Percentiles rank a stretch among this genome's conserved stretches.
Evolutionary conservation across 2,329 filamentous ascomycete species (phyloP).

Genomic region (Polytolypa hystricis): DNA sequence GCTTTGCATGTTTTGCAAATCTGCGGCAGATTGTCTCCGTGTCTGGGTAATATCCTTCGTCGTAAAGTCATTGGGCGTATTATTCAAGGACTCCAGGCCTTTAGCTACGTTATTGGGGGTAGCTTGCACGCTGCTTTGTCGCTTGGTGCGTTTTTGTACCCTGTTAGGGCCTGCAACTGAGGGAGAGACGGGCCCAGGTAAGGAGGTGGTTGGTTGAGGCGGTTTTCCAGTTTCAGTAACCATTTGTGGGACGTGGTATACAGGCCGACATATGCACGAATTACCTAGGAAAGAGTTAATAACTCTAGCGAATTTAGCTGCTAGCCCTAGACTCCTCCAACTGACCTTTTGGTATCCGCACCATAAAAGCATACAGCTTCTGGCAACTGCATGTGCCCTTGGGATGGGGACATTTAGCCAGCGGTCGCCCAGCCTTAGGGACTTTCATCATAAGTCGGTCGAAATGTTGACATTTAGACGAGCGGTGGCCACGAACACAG

Average conservation of each 20-base stretch:
- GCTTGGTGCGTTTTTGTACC: conserved; percentile 1
- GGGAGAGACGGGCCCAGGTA: conserved; percentile 12
- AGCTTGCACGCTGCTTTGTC: conserved; percentile 3
- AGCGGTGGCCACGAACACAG: conserved; percentile 38
- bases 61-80: background rate
- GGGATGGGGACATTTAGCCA: conserved; percentile 37
- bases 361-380: conserved; percentile 34
- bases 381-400: conserved; percentile 33
- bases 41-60: background rate
- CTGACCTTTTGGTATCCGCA: conserved; percentile 34
- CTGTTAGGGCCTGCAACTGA: background rate
- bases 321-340: conserved; percentile 2
- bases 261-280: conserved; percentile 30
- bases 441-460: conserved; percentile 41
- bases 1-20: background rate
- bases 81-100: background rate
- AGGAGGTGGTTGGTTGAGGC: conserved; percentile 4
- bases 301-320: conserved; percentile 1
- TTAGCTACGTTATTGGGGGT: conserved; percentile 1
- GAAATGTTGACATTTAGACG: conserved; percentile 39
- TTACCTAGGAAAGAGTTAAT: conserved; percentile 22
- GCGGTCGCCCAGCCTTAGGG: conserved; percentile 37
- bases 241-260: conserved; percentile 27
- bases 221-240: conserved; percentile 15
- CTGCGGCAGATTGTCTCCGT: background rate